Evolutionary conservation across 2,329 filamentous ascomycete species (phyloP), one percentile per base, ranked within the genome.

Genomic region (Phialocephala sp.): DNA sequence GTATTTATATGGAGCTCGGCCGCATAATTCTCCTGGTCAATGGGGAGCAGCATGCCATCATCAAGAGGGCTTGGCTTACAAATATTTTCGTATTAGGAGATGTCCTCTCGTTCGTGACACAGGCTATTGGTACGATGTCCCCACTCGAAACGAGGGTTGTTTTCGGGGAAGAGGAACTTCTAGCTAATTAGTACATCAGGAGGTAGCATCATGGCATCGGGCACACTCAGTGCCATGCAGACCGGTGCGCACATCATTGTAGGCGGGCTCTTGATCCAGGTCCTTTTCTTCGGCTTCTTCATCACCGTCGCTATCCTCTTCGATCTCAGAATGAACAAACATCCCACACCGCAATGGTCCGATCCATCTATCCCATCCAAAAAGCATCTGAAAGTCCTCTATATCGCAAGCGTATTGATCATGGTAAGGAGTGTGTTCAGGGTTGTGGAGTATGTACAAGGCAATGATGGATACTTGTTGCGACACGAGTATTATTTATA

Each of bases 281-380:
- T 87, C 4, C 15, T 82, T 8, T 81, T 84, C 68, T 86, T 86
- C 67, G 76, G 77, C n/a, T 76, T 84, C 62, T 86, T 86, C 69
- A 74, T 85, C 22, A 37, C 71, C 22, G 63, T 66, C 11, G 39
- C 66, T 12, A 45, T 14, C 1, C 35, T 70, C 32, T 74, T 74
- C 37, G 64, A 73, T 27, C 8, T 15, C 8, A 63, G 68, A 1
- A 62, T 74, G 15, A 32, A 27, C 12, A 52, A 20, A 20, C 11
- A 18, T 4, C 68, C 71, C 1, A 71, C 66, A 5, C 36, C 50
- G 2, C 15, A 39, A 5, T 68, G 67, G 3, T 47, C 39, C 2
- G 12, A 59, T 22, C 4, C 60, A 1, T n/a, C 27, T 1, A 37
- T 68, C 0, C 65, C 67, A 15, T 74, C 72, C 71, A 60, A 68